Evolutionary conservation across 2,329 filamentous ascomycete genomes (phyloP).

Genomic region (Davidsoniella virescens): DNA sequence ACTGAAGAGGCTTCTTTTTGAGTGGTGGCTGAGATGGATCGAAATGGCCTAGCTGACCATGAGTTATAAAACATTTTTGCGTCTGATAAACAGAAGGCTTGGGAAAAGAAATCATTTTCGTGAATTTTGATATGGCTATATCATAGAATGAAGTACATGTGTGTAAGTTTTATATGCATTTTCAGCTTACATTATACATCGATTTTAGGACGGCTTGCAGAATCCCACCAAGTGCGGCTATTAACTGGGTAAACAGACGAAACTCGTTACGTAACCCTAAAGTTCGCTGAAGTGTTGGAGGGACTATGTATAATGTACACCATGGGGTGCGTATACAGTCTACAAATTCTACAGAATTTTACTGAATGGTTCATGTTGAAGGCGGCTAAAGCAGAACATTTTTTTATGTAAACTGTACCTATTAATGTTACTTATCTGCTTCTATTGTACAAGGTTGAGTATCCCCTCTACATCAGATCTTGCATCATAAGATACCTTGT

Average conservation of each 20-base stretch:
- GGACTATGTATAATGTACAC: neutral
- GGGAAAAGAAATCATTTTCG: constrained; percentile 24
- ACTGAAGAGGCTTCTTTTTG: constrained; percentile 58
- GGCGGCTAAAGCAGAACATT: too few species aligned
- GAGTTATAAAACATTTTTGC: constrained; percentile 59
- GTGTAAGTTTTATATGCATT: neutral
- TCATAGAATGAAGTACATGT: neutral
- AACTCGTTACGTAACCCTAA: too few species aligned
- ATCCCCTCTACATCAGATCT: too few species aligned
- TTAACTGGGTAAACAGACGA: too few species aligned
- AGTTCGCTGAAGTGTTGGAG: neutral
- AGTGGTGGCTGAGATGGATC: constrained; percentile 53
- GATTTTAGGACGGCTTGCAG: too few species aligned
- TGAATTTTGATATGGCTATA: neutral
- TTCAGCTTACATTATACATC: too few species aligned
- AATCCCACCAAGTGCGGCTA: too few species aligned
- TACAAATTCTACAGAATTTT: neutral
- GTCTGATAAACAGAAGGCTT: constrained; percentile 33
- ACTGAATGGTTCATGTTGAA: neutral
- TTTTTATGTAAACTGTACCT: too few species aligned
- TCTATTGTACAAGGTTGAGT: too few species aligned
- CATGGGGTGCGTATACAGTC: neutral
- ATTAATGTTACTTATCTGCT: too few species aligned
- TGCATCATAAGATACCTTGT: neutral
- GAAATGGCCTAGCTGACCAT: constrained; percentile 51